Evolutionary conservation across 2,329 filamentous ascomycete genomes (phyloP).

Genomic region (Alternaria arbusti): DNA sequence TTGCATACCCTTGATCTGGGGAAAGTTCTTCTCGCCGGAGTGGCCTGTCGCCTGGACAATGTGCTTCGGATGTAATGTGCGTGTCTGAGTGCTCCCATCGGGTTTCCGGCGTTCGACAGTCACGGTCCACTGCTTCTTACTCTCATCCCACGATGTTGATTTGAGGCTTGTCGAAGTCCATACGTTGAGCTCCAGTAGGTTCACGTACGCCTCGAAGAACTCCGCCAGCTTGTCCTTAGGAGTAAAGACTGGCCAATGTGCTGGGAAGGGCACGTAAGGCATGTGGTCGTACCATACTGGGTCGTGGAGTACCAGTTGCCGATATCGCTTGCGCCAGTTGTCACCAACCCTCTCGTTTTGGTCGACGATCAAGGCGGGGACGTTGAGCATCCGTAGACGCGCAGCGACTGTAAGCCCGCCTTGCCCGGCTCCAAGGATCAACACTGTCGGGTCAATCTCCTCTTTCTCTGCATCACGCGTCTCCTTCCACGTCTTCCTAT

Average conservation of each 20-base stretch:
- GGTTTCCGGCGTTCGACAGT: conserved; percentile 32
- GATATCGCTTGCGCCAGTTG: conserved; percentile 56
- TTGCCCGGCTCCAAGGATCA: conserved; percentile 52
- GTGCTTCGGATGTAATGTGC: conserved; percentile 36
- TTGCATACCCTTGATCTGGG: conserved; percentile 38
- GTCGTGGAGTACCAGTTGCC: conserved; percentile 52
- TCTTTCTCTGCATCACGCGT: conserved; percentile 36
- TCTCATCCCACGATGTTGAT: conserved; percentile 49
- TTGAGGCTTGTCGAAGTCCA: conserved; percentile 48
- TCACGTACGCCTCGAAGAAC: conserved; percentile 48
- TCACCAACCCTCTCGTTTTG: conserved; percentile 52
- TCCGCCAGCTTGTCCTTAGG: conserved; percentile 47
- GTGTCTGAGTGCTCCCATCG: conserved; percentile 29
- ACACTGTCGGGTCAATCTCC: conserved; percentile 34
- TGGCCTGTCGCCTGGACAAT: conserved; percentile 42
- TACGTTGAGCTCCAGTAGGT: conserved; percentile 48
- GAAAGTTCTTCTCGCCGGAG: conserved; percentile 42
- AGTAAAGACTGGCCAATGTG: conserved; percentile 42
- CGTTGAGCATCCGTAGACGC: conserved; percentile 52
- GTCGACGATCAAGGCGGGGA: conserved; percentile 55
- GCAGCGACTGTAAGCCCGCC: conserved; percentile 54
- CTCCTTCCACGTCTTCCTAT: conserved; percentile 41
- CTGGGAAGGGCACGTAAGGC: conserved; percentile 44
- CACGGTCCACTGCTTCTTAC: conserved; percentile 48
- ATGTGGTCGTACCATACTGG: conserved; percentile 50